phyloP scores from a whole-genome alignment of 257 asterid genomes.

The Solanum ossicruentum region DNA sequence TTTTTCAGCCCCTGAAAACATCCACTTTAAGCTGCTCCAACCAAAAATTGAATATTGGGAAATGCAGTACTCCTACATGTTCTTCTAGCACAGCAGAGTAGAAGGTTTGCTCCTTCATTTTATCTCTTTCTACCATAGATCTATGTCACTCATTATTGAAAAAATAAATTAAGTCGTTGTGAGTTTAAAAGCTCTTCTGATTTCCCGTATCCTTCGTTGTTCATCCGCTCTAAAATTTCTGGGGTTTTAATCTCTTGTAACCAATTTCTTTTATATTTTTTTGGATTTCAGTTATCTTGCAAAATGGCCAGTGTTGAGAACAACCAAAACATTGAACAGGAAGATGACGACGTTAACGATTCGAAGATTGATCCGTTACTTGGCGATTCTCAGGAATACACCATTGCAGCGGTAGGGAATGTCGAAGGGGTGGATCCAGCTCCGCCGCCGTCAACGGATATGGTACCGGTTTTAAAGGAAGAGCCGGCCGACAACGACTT shows the following conservation, averaged over 20 bases:
- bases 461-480: constrained; percentile 20
- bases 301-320: constrained; percentile 4
- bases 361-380: constrained; percentile 38
- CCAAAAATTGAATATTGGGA: not conserved
- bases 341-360: constrained; percentile 8
- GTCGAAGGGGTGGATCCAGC: not conserved
- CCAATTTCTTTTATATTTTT: not conserved
- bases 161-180: not conserved
- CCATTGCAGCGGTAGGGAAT: constrained; percentile 37
- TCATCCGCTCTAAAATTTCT: not conserved
- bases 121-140: not conserved
- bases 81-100: not conserved
- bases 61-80: not conserved
- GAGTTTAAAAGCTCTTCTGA: not conserved
- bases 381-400: constrained; percentile 20
- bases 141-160: not conserved
- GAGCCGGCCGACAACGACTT: constrained; percentile 32
- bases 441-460: constrained; percentile 1
- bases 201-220: not conserved
- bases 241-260: not conserved
- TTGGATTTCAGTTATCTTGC: not conserved
- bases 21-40: not conserved
- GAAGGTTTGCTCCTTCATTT: not conserved
- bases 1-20: not conserved
- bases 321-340: constrained; percentile 18